Evolutionary conservation across 139 green algal species (phyloP).

Genomic region (Penium margaritaceum): DNA sequence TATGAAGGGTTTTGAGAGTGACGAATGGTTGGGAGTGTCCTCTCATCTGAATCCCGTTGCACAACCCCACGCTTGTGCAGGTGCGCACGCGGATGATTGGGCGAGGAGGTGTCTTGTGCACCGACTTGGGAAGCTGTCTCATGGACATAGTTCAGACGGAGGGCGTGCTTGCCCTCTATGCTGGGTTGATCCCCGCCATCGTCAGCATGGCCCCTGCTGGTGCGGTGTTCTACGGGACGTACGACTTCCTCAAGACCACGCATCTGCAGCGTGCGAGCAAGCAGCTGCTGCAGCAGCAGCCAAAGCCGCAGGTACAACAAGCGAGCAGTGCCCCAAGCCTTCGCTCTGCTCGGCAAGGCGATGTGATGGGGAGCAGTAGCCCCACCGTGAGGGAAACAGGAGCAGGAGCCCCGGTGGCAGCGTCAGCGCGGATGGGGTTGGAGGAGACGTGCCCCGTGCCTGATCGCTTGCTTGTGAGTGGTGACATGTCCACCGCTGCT

Average conservation of each 20-base stretch:
- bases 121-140: conserved; percentile 52
- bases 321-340: not conserved
- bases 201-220: conserved; percentile 65
- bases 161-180: conserved; percentile 50
- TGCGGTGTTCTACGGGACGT: conserved; percentile 74
- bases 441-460: too few species aligned
- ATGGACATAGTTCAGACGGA: conserved; percentile 44
- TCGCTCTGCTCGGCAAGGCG: conserved; percentile 20
- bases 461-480: too few species aligned
- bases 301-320: conserved; percentile 24
- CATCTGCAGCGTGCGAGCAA: too few species aligned
- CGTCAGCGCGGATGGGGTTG: too few species aligned
- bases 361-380: conserved; percentile 45
- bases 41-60: not conserved
- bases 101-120: conserved; percentile 39
- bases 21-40: too few species aligned
- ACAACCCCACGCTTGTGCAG: conserved; percentile 3
- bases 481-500: too few species aligned
- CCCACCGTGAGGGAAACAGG: too few species aligned
- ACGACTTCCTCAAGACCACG: conserved; percentile 61
- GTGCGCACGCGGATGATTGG: conserved; percentile 34
- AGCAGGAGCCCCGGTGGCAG: too few species aligned
- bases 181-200: conserved; percentile 53
- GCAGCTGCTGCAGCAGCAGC: conserved; percentile 67
- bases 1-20: too few species aligned